Evolutionary conservation across 768 basidiomycete species (phyloP).

Genomic region (Lactarius pseudohatsudake): DNA sequence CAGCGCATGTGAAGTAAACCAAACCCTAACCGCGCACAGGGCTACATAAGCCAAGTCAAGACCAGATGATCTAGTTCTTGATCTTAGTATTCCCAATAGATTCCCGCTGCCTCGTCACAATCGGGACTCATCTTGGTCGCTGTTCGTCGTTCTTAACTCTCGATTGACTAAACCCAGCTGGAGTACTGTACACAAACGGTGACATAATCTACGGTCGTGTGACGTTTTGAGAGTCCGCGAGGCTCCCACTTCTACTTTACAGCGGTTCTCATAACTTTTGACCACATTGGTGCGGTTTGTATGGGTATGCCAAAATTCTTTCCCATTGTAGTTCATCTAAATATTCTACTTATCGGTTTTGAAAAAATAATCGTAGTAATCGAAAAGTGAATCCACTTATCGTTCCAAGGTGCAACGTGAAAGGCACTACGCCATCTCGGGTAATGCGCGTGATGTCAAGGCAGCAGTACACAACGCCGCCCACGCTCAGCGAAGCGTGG

Average conservation of each 20-base stretch:
- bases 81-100: background rate
- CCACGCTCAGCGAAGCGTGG: too few species aligned
- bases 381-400: too few species aligned
- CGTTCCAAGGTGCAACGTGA: too few species aligned
- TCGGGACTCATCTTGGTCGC: background rate
- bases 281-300: too few species aligned
- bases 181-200: background rate
- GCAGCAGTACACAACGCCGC: too few species aligned
- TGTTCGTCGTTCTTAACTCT: background rate
- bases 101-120: background rate
- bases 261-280: too few species aligned
- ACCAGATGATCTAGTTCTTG: background rate
- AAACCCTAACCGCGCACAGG: background rate
- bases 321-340: too few species aligned
- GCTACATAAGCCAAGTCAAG: background rate
- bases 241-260: background rate
- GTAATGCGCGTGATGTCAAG: too few species aligned
- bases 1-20: background rate
- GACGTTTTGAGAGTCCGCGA: background rate
- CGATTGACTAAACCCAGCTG: background rate
- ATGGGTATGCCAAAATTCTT: too few species aligned
- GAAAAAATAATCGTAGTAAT: too few species aligned
- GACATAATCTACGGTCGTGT: background rate
- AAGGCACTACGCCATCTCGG: too few species aligned
- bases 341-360: too few species aligned